phyloP scores from a whole-genome alignment of 1,284 basidiomycete species.

The Blastosporella zonata region DNA sequence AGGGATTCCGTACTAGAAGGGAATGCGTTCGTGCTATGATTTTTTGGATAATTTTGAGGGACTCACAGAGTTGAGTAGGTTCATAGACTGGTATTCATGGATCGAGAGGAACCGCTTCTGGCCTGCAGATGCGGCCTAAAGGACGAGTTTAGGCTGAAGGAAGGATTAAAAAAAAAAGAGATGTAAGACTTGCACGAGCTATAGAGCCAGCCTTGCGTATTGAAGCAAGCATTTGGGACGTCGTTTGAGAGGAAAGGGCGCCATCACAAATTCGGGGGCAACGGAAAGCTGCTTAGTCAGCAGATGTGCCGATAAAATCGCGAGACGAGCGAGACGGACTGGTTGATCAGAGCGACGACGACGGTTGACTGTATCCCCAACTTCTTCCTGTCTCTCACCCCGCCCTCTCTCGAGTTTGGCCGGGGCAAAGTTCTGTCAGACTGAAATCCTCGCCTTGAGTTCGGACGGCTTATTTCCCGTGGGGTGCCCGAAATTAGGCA shows the following conservation, averaged over 20 bases:
- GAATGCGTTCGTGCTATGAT: background rate
- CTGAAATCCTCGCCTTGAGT: slow-evolving; percentile 74
- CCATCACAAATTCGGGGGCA: slow-evolving; percentile 6
- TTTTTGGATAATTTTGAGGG: background rate
- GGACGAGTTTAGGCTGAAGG: slow-evolving; percentile 11
- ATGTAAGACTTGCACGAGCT: slow-evolving; percentile 49
- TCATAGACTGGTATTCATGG: slow-evolving; percentile 98
- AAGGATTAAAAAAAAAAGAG: background rate
- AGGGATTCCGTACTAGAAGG: slow-evolving; percentile 83
- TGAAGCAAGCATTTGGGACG: slow-evolving; percentile 54
- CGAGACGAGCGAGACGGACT: slow-evolving; percentile 4
- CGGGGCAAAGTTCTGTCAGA: slow-evolving; percentile 61
- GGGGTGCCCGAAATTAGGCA: slow-evolving; percentile 76
- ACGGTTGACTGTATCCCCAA: slow-evolving; percentile 49
- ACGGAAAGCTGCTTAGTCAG: slow-evolving; percentile 36
- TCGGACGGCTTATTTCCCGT: slow-evolving; percentile 54
- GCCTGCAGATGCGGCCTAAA: slow-evolving; percentile 62
- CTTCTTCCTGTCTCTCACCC: slow-evolving; percentile 74
- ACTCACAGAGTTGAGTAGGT: slow-evolving; percentile 86
- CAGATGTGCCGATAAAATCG: slow-evolving; percentile 17
- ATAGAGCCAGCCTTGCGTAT: slow-evolving; percentile 59
- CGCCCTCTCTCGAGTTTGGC: slow-evolving; percentile 29
- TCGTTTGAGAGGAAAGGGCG: slow-evolving; percentile 3
- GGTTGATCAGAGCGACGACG: slow-evolving; percentile 66
- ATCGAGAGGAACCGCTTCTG: slow-evolving; percentile 96